Percentiles rank a stretch among this genome's conserved stretches.
These are phyloP conservation scores for Claviceps sp. DNA, from an alignment of 2,329 filamentous ascomycete genomes.

Conservation along the genomic window DNA sequence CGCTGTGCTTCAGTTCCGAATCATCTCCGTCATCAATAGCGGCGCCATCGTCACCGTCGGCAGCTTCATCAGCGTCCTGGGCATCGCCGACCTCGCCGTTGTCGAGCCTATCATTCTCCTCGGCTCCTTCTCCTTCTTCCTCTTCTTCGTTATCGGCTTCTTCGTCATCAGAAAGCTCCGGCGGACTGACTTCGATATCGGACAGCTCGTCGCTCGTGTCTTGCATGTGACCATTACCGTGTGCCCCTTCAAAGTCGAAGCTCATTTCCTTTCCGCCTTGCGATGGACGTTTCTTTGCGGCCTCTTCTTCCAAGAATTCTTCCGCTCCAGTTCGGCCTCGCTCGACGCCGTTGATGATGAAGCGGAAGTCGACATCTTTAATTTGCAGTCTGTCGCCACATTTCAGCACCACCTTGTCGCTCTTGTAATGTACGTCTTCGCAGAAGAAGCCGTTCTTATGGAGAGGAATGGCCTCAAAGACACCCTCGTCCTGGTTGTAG, in stretches of 20 bases:
- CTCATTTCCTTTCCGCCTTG: slow-evolving; percentile 57
- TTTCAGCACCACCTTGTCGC: slow-evolving; percentile 41
- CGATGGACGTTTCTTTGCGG: slow-evolving; percentile 34
- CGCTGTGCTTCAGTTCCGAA: slow-evolving; percentile 13
- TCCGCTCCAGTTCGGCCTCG: slow-evolving; percentile 45
- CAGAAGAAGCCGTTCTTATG: slow-evolving; percentile 58
- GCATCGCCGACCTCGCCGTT: slow-evolving; percentile 10
- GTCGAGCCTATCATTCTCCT: slow-evolving; percentile 8
- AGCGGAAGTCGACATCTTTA: slow-evolving; percentile 54
- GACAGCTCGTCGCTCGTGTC: slow-evolving; percentile 43
- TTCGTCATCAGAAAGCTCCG: slow-evolving; percentile 27
- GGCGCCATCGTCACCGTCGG: slow-evolving; percentile 10
- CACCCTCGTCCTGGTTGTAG: slow-evolving; percentile 48
- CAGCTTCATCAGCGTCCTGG: slow-evolving; percentile 6
- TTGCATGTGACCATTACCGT: slow-evolving; percentile 40
- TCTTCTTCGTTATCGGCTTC: slow-evolving; percentile 17
- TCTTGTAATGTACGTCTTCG: slow-evolving; percentile 44
- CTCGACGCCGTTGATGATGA: slow-evolving; percentile 53
- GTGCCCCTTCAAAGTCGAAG: slow-evolving; percentile 54
- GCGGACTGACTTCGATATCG: slow-evolving; percentile 27
- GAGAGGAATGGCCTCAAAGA: slow-evolving; percentile 50
- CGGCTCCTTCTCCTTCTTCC: slow-evolving; percentile 4
- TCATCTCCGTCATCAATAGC: slow-evolving; percentile 10
- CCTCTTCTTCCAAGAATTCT: slow-evolving; percentile 36
- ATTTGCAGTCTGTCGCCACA: slow-evolving; percentile 58